Conservation (phyloP, 2,329 filamentous ascomycete genomes). For the Cytospora paraplurivora region DNA sequence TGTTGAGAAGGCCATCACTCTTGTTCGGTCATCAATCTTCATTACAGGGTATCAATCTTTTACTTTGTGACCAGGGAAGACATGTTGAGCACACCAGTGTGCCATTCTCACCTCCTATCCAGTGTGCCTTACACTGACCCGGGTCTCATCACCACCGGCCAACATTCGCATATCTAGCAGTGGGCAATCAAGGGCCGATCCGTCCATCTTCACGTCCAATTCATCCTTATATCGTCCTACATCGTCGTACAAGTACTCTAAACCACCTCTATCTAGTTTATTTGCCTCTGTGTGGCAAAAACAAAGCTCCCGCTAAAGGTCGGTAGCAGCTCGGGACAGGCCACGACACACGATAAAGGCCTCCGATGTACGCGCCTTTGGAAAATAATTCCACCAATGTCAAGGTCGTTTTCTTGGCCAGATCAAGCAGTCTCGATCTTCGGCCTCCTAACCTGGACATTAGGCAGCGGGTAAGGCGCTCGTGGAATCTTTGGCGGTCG, state of each 20-base stretch:
- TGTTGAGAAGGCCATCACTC: neutral
- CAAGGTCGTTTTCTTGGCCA: neutral
- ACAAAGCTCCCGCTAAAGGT: neutral
- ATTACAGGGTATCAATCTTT: conserved; percentile 7
- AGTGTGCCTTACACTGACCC: neutral
- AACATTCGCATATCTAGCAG: neutral
- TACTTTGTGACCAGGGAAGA: neutral
- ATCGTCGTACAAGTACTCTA: neutral
- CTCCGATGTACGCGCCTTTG: conserved; percentile 1
- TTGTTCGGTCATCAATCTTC: neutral
- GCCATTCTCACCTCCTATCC: neutral
- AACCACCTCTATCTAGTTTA: conserved; percentile 2
- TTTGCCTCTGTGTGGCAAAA: neutral
- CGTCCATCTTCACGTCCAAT: neutral
- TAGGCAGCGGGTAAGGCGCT: conserved; percentile 43
- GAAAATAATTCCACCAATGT: neutral
- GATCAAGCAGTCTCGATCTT: conserved; percentile 41
- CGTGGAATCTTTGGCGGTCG: conserved; percentile 40
- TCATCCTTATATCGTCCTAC: neutral
- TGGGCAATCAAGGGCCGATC: neutral
- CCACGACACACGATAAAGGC: conserved; percentile 1
- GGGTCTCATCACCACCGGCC: neutral
- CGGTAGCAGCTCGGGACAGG: conserved; percentile 6
- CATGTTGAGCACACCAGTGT: conserved; percentile 5
- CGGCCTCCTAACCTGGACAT: conserved; percentile 42